A percentile compares a stretch with the other conserved stretches of the same genome.
phyloP scores from a whole-genome alignment of 1,139 yeast species.

The Hyphopichia khmerensis region DNA sequence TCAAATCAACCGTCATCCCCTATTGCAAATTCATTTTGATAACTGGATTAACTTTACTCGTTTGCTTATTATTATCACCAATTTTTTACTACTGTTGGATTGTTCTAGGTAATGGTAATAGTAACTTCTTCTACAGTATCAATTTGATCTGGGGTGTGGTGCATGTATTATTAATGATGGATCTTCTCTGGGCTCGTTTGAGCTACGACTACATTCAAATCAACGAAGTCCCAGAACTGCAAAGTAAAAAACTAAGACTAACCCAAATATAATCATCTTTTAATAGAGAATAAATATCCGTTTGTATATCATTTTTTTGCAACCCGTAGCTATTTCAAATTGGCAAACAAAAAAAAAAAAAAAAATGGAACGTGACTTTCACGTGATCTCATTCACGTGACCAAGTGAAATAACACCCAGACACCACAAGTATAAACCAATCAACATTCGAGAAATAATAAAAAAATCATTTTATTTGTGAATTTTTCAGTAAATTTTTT shows the following conservation, averaged over 20 bases:
- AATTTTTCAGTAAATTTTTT: neutral
- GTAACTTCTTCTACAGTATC: conserved; percentile 94
- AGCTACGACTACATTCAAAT: conserved; percentile 66
- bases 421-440: conserved; percentile 12
- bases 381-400: conserved; percentile 11
- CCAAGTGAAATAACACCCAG: neutral
- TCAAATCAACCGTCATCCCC: conserved; percentile 41
- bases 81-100: conserved; percentile 95
- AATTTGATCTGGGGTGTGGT: conserved; percentile 79
- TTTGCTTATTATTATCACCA: conserved; percentile 61
- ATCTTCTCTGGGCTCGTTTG: conserved; percentile 79
- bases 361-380: too few relatives aligned
- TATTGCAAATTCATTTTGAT: conserved; percentile 33
- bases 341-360: too few relatives aligned
- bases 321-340: too few relatives aligned
- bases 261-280: conserved; percentile 33
- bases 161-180: conserved; percentile 67
- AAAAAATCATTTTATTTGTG: neutral
- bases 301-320: too few relatives aligned
- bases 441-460: conserved; percentile 14
- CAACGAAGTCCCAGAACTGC: conserved; percentile 19
- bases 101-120: conserved; percentile 89
- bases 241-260: conserved; percentile 25
- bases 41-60: conserved; percentile 39
- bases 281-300: too few relatives aligned